Evolutionary conservation across 257 asterid genomes (phyloP).

Genomic region (Scutellaria galericulata): DNA sequence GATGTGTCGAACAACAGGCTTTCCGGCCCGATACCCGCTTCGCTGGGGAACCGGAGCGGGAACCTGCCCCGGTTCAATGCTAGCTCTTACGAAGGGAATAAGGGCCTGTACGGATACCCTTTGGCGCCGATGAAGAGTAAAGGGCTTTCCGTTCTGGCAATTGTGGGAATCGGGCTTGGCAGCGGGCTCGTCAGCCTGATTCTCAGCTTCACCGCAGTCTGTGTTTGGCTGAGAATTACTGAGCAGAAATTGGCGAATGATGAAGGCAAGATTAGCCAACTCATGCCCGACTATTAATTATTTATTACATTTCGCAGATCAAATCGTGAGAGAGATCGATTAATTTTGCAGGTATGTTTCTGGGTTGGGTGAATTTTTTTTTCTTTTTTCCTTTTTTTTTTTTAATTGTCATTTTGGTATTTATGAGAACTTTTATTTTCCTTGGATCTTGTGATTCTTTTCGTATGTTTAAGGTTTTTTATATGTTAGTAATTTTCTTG

Average conservation of each 20-base stretch:
- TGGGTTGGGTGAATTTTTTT: background rate
- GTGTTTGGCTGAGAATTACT: constrained; percentile 80
- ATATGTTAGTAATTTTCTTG: constrained; percentile 22
- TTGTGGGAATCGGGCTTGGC: constrained; percentile 96
- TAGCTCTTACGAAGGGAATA: constrained; percentile 77
- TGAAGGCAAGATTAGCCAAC: constrained; percentile 75
- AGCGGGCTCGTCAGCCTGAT: constrained; percentile 87
- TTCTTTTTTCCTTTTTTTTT: background rate
- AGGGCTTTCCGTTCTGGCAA: constrained; percentile 66
- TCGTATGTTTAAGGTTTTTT: constrained; percentile 17
- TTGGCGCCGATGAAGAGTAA: constrained; percentile 68
- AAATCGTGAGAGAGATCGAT: constrained; percentile 25
- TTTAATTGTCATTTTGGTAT: background rate
- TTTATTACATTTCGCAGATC: background rate
- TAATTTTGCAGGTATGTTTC: constrained; percentile 44
- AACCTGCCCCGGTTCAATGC: constrained; percentile 75
- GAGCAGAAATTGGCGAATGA: constrained; percentile 69
- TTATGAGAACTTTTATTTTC: constrained; percentile 10
- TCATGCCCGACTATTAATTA: constrained; percentile 79
- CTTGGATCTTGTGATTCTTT: constrained; percentile 26
- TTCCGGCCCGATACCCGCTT: constrained; percentile 75
- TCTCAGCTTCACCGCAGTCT: constrained; percentile 86
- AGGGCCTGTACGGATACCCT: constrained; percentile 86
- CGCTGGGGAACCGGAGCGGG: constrained; percentile 78
- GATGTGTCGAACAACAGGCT: constrained; percentile 76